Evolutionary conservation across 164 flowering plant genomes (phyloP), one percentile per base, ranked within the genome.

Genomic region (Kalanchoe fedtschenkoi): DNA sequence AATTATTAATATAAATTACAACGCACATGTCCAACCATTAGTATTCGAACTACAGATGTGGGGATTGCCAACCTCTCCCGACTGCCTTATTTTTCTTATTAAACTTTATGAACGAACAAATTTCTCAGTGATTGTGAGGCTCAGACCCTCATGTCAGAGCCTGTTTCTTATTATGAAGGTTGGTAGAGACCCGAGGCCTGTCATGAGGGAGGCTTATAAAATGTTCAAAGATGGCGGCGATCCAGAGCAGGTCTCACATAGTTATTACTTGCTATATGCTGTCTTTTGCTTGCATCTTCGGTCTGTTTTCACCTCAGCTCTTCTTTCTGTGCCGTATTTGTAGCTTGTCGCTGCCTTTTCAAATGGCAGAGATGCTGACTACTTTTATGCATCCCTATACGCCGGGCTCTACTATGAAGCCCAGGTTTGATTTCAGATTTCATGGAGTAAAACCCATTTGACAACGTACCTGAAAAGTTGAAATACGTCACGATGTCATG

Each of bases 391-490:
- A 65, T 82, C 89, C 65, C 57, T 91, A 33, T 89, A 91, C 71
- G 92, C 92, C 55, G 97, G 96, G 51, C 86, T 91, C 35, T 91
- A 82, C 65, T 73, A 84, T 68, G 97, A 91, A 83, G 72, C 90
- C 65, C 77, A 87, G 97, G 97, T 86, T 30, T 68, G 75, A 64
- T 58, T 32, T n/a, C n/a, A 55, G 3, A 29, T 54, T 62, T 15
- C 4, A 43, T 26, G 10, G 33, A 10, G 15, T 34, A 33, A n/a
- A 58, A 19, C 41, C 3, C 26, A 37, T 6, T 5, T 37, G 41
- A 16, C 2, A 28, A 29, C 14, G 21, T n/a, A n/a, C n/a, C n/a
- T n/a, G n/a, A n/a, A n/a, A n/a, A 46, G 5, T 15, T 5, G 22
- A 44, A 33, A 34, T 33, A 10, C 16, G 19, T 29, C 21, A 7